Evolutionary conservation across 2,329 filamentous ascomycete species (phyloP), one percentile per base, ranked within the genome.

Genomic region (Cercospora sojina): DNA sequence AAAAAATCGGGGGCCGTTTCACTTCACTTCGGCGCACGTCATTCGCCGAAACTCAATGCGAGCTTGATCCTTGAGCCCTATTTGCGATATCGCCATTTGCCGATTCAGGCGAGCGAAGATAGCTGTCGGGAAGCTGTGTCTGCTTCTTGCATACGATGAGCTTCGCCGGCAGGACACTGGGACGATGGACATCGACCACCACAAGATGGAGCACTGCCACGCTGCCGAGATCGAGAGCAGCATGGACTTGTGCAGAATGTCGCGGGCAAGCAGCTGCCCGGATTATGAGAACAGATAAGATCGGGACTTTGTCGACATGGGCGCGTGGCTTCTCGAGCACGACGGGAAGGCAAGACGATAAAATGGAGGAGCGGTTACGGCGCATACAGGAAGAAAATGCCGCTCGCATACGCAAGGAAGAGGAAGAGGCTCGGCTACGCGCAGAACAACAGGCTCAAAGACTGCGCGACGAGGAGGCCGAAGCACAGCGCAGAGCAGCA

Each of bases 231-330:
- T 18, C 60, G 32, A 32, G 25, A 58, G 53, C 43, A 43, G 35
- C 25, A 63, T 73, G 72, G 72, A 69, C 65, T 3, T 73, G 72
- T 43, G 53, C 66, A n/a, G 61, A 69, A 12, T 73, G 72, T 55
- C 71, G 69, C 20, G 53, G 59, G 29, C 60, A 66, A 53, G 25
- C 49, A 13, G 62, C 27, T 6, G 25, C 6, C 5, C 23, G 51
- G 23, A 8, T 13, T 27, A 16, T 8, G 51, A 56, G 62, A 23
- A 49, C 27, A 38, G 59, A 13, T 41, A 67, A 41, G 43, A 60
- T 16, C 20, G 51, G 20, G 38, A 25, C 47, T 1, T 23, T 29
- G 23, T 31, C 59, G 29, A 47, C 58, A 38, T 66, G 64, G 62
- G 66, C 58, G 41, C 51, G 64, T 41, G 16, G 32, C 3, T 68